Conservation (phyloP, 1,139 yeast genomes). For the Casaregolazyma suthepensis region DNA sequence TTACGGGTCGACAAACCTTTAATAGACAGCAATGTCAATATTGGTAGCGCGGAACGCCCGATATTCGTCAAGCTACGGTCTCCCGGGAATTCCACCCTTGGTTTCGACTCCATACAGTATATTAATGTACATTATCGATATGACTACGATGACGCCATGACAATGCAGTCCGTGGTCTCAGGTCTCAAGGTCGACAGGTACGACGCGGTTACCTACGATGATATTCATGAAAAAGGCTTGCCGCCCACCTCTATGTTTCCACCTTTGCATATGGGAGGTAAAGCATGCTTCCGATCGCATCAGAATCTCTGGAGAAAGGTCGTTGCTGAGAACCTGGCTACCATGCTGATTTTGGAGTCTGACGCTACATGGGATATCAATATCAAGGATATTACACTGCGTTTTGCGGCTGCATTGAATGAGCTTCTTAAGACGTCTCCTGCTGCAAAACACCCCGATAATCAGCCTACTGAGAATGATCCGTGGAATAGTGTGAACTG, state of each 20-base stretch:
- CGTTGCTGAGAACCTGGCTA: slow-evolving; percentile 10
- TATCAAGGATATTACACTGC: slow-evolving; percentile 9
- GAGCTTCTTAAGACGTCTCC: slow-evolving; percentile 9
- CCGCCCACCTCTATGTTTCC: slow-evolving; percentile 12
- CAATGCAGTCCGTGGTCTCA: slow-evolving; percentile 13
- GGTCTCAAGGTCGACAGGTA: slow-evolving; percentile 11
- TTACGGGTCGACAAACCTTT: neutral
- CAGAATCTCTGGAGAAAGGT: slow-evolving; percentile 15
- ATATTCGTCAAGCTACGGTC: slow-evolving; percentile 2
- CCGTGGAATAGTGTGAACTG: slow-evolving; percentile 12
- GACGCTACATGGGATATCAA: slow-evolving; percentile 18
- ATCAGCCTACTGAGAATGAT: slow-evolving; percentile 9
- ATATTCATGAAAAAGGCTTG: slow-evolving; percentile 11
- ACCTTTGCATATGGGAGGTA: neutral
- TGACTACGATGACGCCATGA: slow-evolving; percentile 17
- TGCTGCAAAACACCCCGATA: neutral
- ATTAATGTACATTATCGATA: slow-evolving; percentile 14
- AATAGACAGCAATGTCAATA: neutral
- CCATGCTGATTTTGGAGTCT: slow-evolving; percentile 14
- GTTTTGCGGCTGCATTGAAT: slow-evolving; percentile 12
- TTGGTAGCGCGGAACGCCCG: neutral
- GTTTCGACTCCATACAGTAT: slow-evolving; percentile 16
- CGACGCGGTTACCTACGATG: slow-evolving; percentile 11
- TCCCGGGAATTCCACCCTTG: slow-evolving; percentile 17
- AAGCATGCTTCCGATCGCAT: slow-evolving; percentile 16